Percentiles rank a stretch among this genome's conserved stretches.
phyloP scores from a whole-genome alignment of 441 rosid genomes.

The Gossypium trilobum region DNA sequence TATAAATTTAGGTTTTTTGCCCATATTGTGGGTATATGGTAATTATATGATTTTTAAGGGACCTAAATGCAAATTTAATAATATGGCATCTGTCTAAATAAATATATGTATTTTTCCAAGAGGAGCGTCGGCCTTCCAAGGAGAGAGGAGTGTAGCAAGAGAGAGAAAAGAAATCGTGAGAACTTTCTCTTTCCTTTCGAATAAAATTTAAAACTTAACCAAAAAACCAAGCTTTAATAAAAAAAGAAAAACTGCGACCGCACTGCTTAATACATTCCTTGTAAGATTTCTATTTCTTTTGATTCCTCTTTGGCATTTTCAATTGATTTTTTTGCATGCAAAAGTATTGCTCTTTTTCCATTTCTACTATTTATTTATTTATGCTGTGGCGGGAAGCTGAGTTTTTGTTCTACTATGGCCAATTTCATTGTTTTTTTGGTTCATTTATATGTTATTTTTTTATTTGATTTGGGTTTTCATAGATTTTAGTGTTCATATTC shows the following conservation, averaged over 20 bases:
- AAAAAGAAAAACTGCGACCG: not conserved
- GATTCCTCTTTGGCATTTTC: not conserved
- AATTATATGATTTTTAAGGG: not conserved
- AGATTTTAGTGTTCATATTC: conserved; percentile 6
- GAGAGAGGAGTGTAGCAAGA: not conserved
- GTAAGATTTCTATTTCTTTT: conserved; percentile 24
- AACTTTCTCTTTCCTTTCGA: not conserved
- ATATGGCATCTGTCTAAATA: not conserved
- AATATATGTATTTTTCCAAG: not conserved
- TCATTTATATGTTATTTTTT: not conserved
- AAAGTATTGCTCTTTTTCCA: not conserved
- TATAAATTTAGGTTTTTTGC: too few relatives aligned
- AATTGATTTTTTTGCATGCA: not conserved
- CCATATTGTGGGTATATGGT: not conserved
- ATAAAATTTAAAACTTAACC: not conserved
- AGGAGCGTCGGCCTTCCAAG: not conserved
- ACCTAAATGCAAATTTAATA: not conserved
- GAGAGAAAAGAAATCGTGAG: conserved; percentile 10
- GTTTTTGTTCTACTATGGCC: conserved; percentile 13
- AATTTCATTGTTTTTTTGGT: conserved; percentile 13
- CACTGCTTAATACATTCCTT: conserved; percentile 18
- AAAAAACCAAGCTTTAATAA: not conserved
- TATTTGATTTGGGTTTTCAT: not conserved
- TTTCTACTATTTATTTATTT: not conserved
- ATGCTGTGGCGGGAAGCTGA: conserved; percentile 36